Conservation (phyloP, 495 filamentous ascomycete species). For the Penicillium cinerascens region DNA sequence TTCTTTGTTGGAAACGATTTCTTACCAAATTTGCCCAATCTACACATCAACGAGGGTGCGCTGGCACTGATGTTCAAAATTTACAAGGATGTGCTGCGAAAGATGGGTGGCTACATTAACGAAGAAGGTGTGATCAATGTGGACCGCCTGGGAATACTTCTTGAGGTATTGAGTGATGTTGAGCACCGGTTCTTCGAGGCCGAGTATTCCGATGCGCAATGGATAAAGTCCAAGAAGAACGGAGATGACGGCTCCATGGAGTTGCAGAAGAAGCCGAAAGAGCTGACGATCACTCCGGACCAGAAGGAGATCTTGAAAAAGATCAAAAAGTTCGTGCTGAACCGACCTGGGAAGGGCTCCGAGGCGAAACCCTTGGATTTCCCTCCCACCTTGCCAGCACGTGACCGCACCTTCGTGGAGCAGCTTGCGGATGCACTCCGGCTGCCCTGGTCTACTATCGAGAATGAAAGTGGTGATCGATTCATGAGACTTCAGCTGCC, state of each 20-base stretch:
- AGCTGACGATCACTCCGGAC: constrained; percentile 67
- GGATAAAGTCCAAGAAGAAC: constrained; percentile 77
- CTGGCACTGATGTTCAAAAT: constrained; percentile 94
- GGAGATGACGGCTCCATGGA: constrained; percentile 46
- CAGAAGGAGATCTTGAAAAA: constrained; percentile 80
- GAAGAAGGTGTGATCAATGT: constrained; percentile 89
- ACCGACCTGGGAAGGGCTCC: constrained; percentile 46
- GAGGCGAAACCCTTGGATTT: constrained; percentile 61
- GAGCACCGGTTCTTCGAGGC: constrained; percentile 90
- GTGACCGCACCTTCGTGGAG: constrained; percentile 88
- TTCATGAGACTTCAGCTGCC: constrained; percentile 75
- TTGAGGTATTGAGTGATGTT: constrained; percentile 78
- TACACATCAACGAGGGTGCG: constrained; percentile 98
- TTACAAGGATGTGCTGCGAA: constrained; percentile 87
- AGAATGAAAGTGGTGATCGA: constrained; percentile 73
- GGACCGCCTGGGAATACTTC: constrained; percentile 67
- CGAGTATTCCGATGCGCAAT: constrained; percentile 81
- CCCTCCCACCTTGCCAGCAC: constrained; percentile 68
- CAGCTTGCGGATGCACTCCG: constrained; percentile 79
- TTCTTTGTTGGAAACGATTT: constrained; percentile 99
- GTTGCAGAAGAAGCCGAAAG: constrained; percentile 56
- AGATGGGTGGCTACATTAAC: constrained; percentile 93
- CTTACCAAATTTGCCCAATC: constrained; percentile 88
- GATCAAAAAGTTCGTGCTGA: constrained; percentile 76
- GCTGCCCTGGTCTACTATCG: constrained; percentile 74